Evolutionary conservation across 257 asterid species (phyloP), one percentile per base, ranked within the genome.

Genomic region (Echium plantagineum): DNA sequence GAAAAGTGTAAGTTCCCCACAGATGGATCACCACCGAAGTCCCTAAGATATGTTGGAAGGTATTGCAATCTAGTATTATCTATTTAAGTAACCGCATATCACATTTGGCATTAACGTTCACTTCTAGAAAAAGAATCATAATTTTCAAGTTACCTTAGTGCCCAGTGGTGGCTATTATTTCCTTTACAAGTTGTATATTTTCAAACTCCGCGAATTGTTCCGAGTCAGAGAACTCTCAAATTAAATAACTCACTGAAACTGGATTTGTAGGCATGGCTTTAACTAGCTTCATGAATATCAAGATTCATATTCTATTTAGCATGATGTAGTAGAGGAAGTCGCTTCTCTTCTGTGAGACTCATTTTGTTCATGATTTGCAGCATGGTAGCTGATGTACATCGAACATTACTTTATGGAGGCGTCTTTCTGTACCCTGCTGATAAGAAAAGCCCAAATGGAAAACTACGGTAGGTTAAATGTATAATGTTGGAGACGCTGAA

Each of bases 371-470:
- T 59, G 55, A 17, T 69, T 67, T 62, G 55, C 81, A 93, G 98
- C 68, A 93, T 93, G 97, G 98, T 93, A 8, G 98, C 98, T 53
- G 98, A 89, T 89, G 98, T 93, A 15, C 98, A 93, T 72, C 97
- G 97, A 53, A 93, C 98, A 18, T 77, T 93, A 71, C 89, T 93
- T n/a, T 93, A 93, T 58, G 98, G 98, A 56, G 98, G 98, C 71
- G 75, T 93, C 61, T 93, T 93, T 75, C 38, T 93, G 94, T 93
- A 93, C 81, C 98, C 98, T 2, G 96, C 85, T 52, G 98, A 93
- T 69, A 89, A 93, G 94, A 93, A 89, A 74, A 93, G 96, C 77
- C 98, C 97, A 9, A 77, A 56, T 5, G 97, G 97, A 17, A 93
- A 93, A 82, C 74, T 93, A 69, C 52, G 98, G 98, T 86, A 71